Evolutionary conservation across 2,329 filamentous ascomycete species (phyloP), one percentile per base, ranked within the genome.

Genomic region (Fusarium xylarioides): DNA sequence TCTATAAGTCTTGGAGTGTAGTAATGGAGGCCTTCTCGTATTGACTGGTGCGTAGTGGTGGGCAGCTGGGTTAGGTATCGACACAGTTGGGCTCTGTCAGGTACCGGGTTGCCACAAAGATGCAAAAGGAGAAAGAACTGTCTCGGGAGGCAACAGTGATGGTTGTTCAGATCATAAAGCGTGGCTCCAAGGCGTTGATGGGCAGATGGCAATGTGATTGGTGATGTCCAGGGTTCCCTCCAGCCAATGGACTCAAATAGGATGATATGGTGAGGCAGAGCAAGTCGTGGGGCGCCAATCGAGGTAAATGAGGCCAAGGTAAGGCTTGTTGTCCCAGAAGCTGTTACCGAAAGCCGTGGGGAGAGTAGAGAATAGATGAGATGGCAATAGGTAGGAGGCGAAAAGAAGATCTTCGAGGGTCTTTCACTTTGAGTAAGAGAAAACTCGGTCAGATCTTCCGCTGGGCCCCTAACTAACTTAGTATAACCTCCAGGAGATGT

Each of bases 201-300:
- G 76, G 76, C 63, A 68, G 68, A 75, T 67, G 66, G 67, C 58
- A 66, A 73, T 79, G 74, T 81, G 80, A 82, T 82, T 82, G 81
- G 81, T 76, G 76, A 74, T 77, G 62, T 66, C 73, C 67, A 74
- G 77, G 79, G 71, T 71, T 69, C 73, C 71, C 63, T 75, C 71
- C 40, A 75, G 78, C 81, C 81, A 82, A 81, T 81, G 72, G 70
- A 75, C 70, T 73, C 70, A 74, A 74, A 80, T 78, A 77, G 74
- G 74, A 77, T 74, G 76, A 77, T 79, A 71, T 75, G 72, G 78
- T 79, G 79, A 81, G 78, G 79, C 77, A 80, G 76, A 79, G 76
- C 66, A 72, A 71, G 68, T 63, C 61, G 68, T 71, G 74, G 74
- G 76, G 79, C 76, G 78, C 79, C 78, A 79, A 79, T 73, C 71